Base-by-base conservation (phyloP, 768 basidiomycete species). In the Cystoderma amianthinum region DNA sequence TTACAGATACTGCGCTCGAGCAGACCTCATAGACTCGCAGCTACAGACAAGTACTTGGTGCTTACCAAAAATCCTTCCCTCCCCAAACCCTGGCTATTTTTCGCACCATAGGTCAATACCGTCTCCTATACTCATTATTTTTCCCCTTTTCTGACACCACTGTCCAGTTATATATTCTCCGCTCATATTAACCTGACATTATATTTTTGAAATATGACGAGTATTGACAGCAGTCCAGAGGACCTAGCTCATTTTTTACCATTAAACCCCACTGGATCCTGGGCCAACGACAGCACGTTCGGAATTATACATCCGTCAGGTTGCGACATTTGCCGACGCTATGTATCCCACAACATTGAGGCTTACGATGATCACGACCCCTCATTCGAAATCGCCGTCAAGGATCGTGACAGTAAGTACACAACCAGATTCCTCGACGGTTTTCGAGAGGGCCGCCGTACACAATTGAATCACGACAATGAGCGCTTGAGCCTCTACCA, bases 241-340 rank as follows among this genome's bases (percentile, higher is more conserved):
- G 9, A 7, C 2, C 13, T 12, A n/a, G 13, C 25, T 34, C 18
- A 18, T 2, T 5, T 3, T 21, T 36, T 18, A 32, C 40, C 16
- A 13, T 24, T 19, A 22, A 13, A 28, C 15, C 16, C n/a, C 7
- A 30, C 28, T 9, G 28, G 18, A 10, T 17, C 35, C 15, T 53
- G 52, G 49, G 20, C 16, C 4, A 48, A 44, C 33, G 46, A 51
- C 36, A 34, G 41, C 2, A 36, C 44, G 6, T 45, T 54, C 37
- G 52, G 52, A 0, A 38, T 54, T 9, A 46, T 54, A 10, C 52
- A 54, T 28, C 41, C 16, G 4, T 20, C 44, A 15, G 44, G 36
- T 5, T 54, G 52, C 20, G 21, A 23, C 4, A 39, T 41, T 4
- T 54, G 52, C 25, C 33, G 42, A 13, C 32, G 38, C 20, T 54